Percentiles rank a stretch among this genome's conserved stretches.
Conservation (phyloP, 768 basidiomycete species). For the Artomyces pyxidatus region DNA sequence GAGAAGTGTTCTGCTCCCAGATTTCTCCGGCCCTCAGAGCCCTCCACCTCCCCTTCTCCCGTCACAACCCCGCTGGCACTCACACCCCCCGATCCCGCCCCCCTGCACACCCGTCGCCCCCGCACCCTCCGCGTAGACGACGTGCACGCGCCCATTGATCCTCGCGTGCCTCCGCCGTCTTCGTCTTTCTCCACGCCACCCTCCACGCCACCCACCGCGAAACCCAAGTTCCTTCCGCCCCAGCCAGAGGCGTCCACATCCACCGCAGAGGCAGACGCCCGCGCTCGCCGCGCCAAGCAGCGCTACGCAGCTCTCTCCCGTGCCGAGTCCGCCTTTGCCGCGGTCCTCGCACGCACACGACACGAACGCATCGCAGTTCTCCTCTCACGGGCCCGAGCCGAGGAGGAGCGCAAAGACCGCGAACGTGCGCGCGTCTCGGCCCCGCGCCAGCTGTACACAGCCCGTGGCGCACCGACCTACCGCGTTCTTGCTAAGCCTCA, state of each 20-base stretch:
- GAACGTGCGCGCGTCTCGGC: neutral
- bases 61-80: conserved; percentile 2
- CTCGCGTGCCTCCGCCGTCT: neutral
- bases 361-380: neutral
- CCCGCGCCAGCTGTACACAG: neutral
- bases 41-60: conserved; percentile 8
- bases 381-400: conserved; percentile 4
- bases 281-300: neutral
- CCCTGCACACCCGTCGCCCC: neutral
- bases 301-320: neutral
- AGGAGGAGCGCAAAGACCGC: conserved; percentile 7
- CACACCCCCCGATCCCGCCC: conserved; percentile 12
- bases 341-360: conserved; percentile 3
- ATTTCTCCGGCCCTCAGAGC: neutral
- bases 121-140: conserved; percentile 1
- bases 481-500: neutral
- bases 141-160: conserved; percentile 9
- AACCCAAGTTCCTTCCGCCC: neutral
- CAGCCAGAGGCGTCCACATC: neutral
- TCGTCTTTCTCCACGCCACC: neutral
- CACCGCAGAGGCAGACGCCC: neutral
- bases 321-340: neutral
- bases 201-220: conserved; percentile 2
- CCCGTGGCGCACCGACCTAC: conserved; percentile 4
- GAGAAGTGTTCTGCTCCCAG: conserved; percentile 4